phyloP scores from a whole-genome alignment of 2,329 filamentous ascomycete species.

The Aspergillus sp. region DNA sequence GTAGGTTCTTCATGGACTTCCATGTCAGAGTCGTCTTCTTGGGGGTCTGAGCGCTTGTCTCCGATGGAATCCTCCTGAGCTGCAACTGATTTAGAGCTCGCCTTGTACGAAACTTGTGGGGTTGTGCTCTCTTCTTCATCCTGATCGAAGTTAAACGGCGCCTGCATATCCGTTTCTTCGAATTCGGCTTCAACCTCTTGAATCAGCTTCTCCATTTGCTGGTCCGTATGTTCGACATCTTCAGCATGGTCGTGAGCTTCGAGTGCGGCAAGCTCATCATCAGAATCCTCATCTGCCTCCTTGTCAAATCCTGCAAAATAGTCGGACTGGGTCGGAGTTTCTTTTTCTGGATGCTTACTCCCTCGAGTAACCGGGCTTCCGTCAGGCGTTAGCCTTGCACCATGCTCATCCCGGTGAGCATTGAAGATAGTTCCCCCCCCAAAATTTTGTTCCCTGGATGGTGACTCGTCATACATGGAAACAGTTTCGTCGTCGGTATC shows the following conservation, averaged over 20 bases:
- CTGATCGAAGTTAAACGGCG: conserved; percentile 12
- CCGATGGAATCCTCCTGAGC: neutral
- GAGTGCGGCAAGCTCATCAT: neutral
- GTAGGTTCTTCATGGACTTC: neutral
- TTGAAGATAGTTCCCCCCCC: conserved; percentile 20
- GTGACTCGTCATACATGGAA: conserved; percentile 3
- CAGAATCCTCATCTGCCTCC: neutral
- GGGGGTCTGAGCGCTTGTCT: neutral
- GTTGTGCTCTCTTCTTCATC: conserved; percentile 15
- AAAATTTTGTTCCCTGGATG: conserved; percentile 10
- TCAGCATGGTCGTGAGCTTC: neutral
- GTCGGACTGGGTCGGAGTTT: neutral
- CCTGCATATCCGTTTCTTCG: neutral
- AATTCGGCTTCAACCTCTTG: neutral
- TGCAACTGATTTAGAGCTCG: neutral
- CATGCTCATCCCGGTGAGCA: conserved; percentile 7
- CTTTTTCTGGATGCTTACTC: neutral
- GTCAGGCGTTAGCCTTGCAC: conserved; percentile 8
- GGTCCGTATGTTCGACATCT: neutral
- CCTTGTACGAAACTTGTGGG: neutral
- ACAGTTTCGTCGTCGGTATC: neutral
- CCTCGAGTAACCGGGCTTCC: neutral
- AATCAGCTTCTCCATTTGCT: neutral
- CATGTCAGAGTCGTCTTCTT: neutral
- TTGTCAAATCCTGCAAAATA: neutral